These are phyloP conservation scores for Moniliella sp. DNA, from an alignment of 1,284 basidiomycete genomes.

Conservation along the genomic window DNA sequence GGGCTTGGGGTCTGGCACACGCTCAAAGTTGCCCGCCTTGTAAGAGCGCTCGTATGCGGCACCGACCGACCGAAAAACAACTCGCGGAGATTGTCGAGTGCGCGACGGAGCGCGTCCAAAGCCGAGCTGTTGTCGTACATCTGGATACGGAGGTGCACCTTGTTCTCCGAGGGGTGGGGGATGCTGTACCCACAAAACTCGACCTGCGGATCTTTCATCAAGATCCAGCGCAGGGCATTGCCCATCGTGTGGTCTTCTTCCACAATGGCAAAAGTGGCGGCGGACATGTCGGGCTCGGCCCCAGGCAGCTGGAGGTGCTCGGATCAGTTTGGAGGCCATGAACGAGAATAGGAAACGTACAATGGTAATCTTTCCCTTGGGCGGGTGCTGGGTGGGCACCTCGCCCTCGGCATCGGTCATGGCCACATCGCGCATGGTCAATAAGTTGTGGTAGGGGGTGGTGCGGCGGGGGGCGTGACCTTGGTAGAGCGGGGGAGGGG, in stretches of 20 bases:
- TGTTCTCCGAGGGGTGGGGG: constrained; percentile 85
- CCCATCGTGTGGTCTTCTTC: constrained; percentile 90
- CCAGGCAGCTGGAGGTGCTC: constrained; percentile 46
- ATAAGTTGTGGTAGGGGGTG: too few relatives aligned
- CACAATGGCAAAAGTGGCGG: constrained; percentile 72
- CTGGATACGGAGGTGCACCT: constrained; percentile 84
- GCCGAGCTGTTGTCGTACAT: constrained; percentile 48
- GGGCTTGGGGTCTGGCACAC: too few relatives aligned
- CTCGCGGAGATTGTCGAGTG: constrained; percentile 19
- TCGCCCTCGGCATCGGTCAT: not conserved
- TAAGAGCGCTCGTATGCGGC: constrained; percentile 18
- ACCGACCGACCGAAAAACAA: constrained; percentile 18
- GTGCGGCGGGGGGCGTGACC: too few relatives aligned
- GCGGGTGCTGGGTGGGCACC: not conserved
- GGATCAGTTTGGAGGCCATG: too few relatives aligned
- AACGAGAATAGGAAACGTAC: not conserved
- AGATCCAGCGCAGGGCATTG: constrained; percentile 86
- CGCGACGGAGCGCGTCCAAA: constrained; percentile 18
- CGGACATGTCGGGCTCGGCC: constrained; percentile 57
- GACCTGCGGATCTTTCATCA: constrained; percentile 98
- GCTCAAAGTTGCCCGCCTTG: constrained; percentile 14
- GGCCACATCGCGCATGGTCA: not conserved
- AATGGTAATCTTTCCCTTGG: not conserved
- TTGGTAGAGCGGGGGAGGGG: too few relatives aligned
- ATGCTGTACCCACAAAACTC: constrained; percentile 95